A percentile compares a stretch with the other conserved stretches of the same genome.
phyloP scores from a whole-genome alignment of 176 grass and related monocot species.

The Oryza brachyantha region DNA sequence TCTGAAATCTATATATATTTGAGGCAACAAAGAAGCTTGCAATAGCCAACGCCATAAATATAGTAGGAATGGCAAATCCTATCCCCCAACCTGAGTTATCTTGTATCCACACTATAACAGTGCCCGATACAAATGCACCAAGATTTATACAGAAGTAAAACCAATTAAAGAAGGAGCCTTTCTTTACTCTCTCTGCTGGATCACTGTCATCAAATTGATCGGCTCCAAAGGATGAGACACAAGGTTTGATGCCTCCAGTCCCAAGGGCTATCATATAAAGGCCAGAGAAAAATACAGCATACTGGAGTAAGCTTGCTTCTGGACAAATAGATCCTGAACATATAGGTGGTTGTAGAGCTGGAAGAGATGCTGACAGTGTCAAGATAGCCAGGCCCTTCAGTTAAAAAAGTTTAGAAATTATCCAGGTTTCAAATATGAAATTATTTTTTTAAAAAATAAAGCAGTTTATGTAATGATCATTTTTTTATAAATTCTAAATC shows the following conservation, averaged over 20 bases:
- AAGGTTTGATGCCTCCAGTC: conserved; percentile 93
- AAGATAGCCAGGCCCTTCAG: conserved; percentile 73
- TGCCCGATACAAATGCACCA: conserved; percentile 60
- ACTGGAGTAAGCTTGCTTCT: conserved; percentile 57
- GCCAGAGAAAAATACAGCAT: conserved; percentile 56
- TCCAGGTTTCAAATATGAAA: conserved; percentile 8
- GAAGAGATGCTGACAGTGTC: conserved; percentile 69
- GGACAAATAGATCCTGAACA: conserved; percentile 47
- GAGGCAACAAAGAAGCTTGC: conserved; percentile 70
- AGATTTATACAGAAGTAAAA: conserved; percentile 92
- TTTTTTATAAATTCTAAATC: neutral
- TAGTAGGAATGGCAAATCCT: conserved; percentile 78
- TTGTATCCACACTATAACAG: conserved; percentile 79
- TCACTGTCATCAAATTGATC: conserved; percentile 95
- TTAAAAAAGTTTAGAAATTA: neutral
- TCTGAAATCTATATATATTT: conserved; percentile 79
- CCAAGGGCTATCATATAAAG: conserved; percentile 92
- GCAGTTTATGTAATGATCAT: neutral
- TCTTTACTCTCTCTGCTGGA: conserved; percentile 62
- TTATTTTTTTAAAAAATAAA: neutral
- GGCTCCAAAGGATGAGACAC: conserved; percentile 81
- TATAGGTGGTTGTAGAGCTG: conserved; percentile 51
- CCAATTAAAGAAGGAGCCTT: conserved; percentile 95
- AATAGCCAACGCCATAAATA: conserved; percentile 82
- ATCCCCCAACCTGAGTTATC: conserved; percentile 87